Percentiles rank a stretch among this genome's conserved stretches.
Conservation (phyloP, 768 basidiomycete genomes). For the Panaeolus papilionaceus region DNA sequence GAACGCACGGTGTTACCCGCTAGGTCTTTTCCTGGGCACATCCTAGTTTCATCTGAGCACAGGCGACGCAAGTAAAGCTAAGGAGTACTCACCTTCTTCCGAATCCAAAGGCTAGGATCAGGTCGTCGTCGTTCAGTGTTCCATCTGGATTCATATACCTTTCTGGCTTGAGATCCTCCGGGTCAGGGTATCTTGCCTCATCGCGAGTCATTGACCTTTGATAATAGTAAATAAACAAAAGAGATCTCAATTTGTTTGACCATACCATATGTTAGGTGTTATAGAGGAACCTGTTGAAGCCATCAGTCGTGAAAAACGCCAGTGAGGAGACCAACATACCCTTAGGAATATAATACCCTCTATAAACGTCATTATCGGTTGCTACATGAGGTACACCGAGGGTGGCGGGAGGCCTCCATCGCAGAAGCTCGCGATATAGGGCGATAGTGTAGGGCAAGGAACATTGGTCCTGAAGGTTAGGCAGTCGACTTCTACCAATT, state of each 20-base stretch:
- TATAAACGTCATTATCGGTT: not conserved
- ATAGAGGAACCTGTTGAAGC: not conserved
- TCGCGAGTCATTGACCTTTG: conserved; percentile 41
- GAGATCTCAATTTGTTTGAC: not conserved
- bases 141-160: conserved; percentile 35
- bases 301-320: not conserved
- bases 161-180: conserved; percentile 42
- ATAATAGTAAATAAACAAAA: not conserved
- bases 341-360: conserved; percentile 16
- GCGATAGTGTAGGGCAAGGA: conserved; percentile 23
- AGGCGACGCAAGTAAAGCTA: not conserved
- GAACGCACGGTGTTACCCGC: conserved; percentile 24
- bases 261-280: conserved; percentile 6
- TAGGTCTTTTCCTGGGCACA: conserved; percentile 28
- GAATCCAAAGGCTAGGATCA: conserved; percentile 33
- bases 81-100: conserved; percentile 32
- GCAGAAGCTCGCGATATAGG: conserved; percentile 8
- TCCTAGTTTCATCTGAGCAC: conserved; percentile 16
- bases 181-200: conserved; percentile 36
- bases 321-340: not conserved
- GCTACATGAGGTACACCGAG: conserved; percentile 15
- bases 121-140: conserved; percentile 27
- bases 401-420: conserved; percentile 13
- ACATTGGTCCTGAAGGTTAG: conserved; percentile 24
- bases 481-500: conserved; percentile 25